Base-by-base conservation (phyloP, 768 basidiomycete genomes). In the Boletellus ananiceps region DNA sequence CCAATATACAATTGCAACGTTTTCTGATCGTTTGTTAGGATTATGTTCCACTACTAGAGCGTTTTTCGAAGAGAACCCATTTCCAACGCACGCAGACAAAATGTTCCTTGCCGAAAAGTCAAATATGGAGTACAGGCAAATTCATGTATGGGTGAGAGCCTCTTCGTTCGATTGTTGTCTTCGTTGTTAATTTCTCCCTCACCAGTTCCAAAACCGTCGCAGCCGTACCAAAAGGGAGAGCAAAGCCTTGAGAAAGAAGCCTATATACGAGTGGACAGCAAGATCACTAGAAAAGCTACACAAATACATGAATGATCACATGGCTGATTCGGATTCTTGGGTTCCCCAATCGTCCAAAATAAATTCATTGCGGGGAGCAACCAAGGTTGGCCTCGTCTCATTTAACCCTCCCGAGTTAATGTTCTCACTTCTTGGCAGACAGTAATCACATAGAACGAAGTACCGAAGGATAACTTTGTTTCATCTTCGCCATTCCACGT, bases 151-250 rank as follows among this genome's bases (percentile, higher is more conserved):
- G 80, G 79, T 80, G 51, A 1, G 70, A 38, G 12, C n/a, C n/a
- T n/a, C n/a, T n/a, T n/a, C n/a, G n/a, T n/a, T n/a, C n/a, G n/a
- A n/a, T n/a, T n/a, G n/a, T n/a, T n/a, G n/a, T n/a, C n/a, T n/a
- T n/a, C n/a, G n/a, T n/a, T n/a, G n/a, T n/a, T n/a, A n/a, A n/a
- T n/a, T n/a, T n/a, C n/a, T n/a, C n/a, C n/a, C n/a, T n/a, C n/a
- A n/a, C n/a, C 7, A 8, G 80, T 81, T 81, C 45, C 80, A 81
- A 63, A 81, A 81, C 32, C 75, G 74, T 34, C 73, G 80, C 0
- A 56, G 4, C 27, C 50, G 55, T 3, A 47, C 44, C 0, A 59
- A 56, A 35, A 1, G 72, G 60, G 46, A 47, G 12, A 44, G 33
- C 0, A 55, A 41, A 40, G 0, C 5, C 0, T 25, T 47, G 25